Evolutionary conservation across 257 asterid genomes (phyloP), one percentile per base, ranked within the genome.

Genomic region (Ehretia macrophylla): DNA sequence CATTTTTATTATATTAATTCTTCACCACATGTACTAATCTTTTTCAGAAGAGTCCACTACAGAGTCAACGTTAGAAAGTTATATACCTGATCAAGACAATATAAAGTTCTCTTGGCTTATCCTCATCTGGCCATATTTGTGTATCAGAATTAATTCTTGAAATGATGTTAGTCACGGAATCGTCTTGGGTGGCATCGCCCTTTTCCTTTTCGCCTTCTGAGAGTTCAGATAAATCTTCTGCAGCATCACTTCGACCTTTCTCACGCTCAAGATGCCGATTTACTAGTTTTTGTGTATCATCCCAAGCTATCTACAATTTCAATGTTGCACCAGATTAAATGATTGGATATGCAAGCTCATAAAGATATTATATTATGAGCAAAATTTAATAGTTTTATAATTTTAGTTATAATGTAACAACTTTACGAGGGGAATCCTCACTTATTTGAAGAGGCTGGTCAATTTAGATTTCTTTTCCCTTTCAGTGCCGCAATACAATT

Each of bases 81-180:
- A n/a, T n/a, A n/a, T n/a, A 82, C 94, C 94, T 85, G 65, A 82
- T 83, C 71, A 85, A 65, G 54, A 85, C 90, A 56, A 85, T 70
- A 72, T 82, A 85, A 9, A 85, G 79, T 49, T 80, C 75, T 49
- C 81, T 66, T 51, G 85, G 68, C 49, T 72, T 62, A 1, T 42
- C 3, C 1, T 10, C 14, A 42, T 14, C 16, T 0, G 75, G 64
- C 84, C 82, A 82, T 42, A 80, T 62, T 63, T 76, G 85, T 20
- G 80, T 61, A 56, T 75, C 68, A 8, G 90, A 77, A 66, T 65
- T 77, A 11, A 78, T 67, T 67, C 83, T 82, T 32, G 83, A 17
- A 44, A 82, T 75, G 68, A 23, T 71, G 68, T 50, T 58, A 16
- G 70, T 55, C 35, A 42, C 32, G 37, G 69, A 42, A 45, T 73